Conservation (phyloP, 306 rosid species). For the Lotus japonicus region DNA sequence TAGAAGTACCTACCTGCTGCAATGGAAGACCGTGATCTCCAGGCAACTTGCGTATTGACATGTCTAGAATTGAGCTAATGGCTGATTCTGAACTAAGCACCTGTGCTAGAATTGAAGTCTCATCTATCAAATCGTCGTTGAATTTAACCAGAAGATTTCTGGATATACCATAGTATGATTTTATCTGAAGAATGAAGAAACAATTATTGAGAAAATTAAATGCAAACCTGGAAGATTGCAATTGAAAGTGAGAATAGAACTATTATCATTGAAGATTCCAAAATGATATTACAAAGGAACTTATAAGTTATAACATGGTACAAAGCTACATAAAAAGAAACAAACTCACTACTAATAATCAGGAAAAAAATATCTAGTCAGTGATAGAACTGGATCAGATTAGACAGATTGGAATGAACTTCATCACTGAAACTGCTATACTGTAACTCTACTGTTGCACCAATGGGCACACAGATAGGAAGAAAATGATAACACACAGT, state of each 20-base stretch:
- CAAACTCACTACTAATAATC: too few relatives aligned
- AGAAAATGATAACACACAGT: too few relatives aligned
- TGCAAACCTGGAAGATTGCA: background rate
- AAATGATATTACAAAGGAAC: too few relatives aligned
- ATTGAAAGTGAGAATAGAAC: background rate
- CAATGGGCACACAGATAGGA: too few relatives aligned
- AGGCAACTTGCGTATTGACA: constrained; percentile 82
- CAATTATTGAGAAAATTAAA: background rate
- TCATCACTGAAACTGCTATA: too few relatives aligned
- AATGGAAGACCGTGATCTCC: constrained; percentile 95
- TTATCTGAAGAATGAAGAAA: constrained; percentile 54
- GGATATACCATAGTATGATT: constrained; percentile 86
- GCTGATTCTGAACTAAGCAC: constrained; percentile 86
- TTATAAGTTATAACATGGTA: too few relatives aligned
- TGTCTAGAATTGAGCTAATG: constrained; percentile 86
- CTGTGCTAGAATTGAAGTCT: constrained; percentile 74
- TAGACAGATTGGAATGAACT: too few relatives aligned
- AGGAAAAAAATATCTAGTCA: too few relatives aligned
- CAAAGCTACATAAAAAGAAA: too few relatives aligned
- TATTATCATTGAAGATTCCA: too few relatives aligned
- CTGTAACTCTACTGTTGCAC: too few relatives aligned
- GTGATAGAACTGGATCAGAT: too few relatives aligned
- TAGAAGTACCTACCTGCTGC: constrained; percentile 62
- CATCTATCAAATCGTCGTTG: constrained; percentile 82
- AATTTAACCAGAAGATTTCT: constrained; percentile 87